Percentiles rank a stretch among this genome's conserved stretches.
These are phyloP conservation scores for Pecoramyces ruminantium DNA, from an alignment of 192 early-diverging fungal species.

Conservation along the genomic window DNA sequence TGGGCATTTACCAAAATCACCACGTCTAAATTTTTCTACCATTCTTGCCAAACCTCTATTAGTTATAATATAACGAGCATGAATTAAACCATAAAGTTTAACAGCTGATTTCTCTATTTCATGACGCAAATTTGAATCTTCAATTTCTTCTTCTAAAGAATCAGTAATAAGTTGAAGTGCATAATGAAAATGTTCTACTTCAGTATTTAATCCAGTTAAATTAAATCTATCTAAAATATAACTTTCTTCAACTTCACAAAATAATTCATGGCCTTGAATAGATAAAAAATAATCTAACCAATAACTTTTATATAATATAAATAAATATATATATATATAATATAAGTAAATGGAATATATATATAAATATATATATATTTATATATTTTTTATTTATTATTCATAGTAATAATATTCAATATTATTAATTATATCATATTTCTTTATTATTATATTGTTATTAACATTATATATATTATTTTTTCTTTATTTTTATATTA, in stretches of 20 bases:
- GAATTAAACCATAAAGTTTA: slow-evolving; percentile 95
- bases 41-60: slow-evolving; percentile 81
- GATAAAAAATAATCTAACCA: slow-evolving; percentile 93
- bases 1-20: slow-evolving; percentile 92
- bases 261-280: slow-evolving; percentile 89
- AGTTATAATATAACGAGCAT: slow-evolving; percentile 90
- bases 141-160: slow-evolving; percentile 34
- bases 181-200: slow-evolving; percentile 77
- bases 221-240: slow-evolving; percentile 97
- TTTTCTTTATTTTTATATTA: too few relatives aligned
- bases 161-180: slow-evolving; percentile 90
- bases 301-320: not conserved
- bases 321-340: too few relatives aligned
- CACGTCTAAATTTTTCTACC: slow-evolving; percentile 87
- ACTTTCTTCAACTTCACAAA: slow-evolving; percentile 96
- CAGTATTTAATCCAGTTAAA: slow-evolving; percentile 76
- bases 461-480: too few relatives aligned
- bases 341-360: too few relatives aligned
- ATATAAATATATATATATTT: too few relatives aligned
- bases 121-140: slow-evolving; percentile 48
- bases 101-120: slow-evolving; percentile 75
- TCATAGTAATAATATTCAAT: too few relatives aligned
- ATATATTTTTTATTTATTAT: too few relatives aligned
- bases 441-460: too few relatives aligned
- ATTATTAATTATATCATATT: too few relatives aligned